phyloP scores from a whole-genome alignment of 2,329 filamentous ascomycete species.

The Diplodia seriata region DNA sequence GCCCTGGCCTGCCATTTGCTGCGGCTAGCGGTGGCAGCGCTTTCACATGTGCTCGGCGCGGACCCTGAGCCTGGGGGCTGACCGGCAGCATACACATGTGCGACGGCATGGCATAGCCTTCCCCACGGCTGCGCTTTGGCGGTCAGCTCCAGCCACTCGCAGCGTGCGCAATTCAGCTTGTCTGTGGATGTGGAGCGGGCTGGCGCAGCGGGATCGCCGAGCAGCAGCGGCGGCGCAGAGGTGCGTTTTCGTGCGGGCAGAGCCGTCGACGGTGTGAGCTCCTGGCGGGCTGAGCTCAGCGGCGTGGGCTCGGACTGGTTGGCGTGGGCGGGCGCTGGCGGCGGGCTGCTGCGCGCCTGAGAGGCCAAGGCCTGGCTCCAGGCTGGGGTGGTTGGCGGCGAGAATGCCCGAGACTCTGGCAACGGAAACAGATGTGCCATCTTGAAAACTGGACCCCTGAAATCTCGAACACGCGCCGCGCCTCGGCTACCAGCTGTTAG shows the following conservation, averaged over 20 bases:
- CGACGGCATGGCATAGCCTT: slow-evolving; percentile 20
- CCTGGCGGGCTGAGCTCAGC: slow-evolving; percentile 13
- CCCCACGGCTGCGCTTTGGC: slow-evolving; percentile 31
- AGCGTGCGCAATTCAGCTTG: slow-evolving; percentile 23
- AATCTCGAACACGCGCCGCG: slow-evolving; percentile 27
- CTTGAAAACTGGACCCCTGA: slow-evolving; percentile 30
- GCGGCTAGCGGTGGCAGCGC: not conserved
- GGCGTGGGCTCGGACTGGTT: not conserved
- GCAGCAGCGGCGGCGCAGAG: not conserved
- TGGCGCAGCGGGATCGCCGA: slow-evolving; percentile 26
- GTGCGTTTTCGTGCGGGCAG: slow-evolving; percentile 17
- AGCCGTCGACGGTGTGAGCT: not conserved
- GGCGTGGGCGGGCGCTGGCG: not conserved
- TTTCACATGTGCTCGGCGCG: slow-evolving; percentile 16
- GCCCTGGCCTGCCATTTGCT: slow-evolving; percentile 1
- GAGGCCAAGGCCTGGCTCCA: not conserved
- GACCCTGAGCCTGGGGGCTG: slow-evolving; percentile 23
- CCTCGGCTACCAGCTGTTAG: slow-evolving; percentile 18
- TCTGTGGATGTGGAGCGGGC: slow-evolving; percentile 15
- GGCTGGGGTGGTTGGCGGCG: slow-evolving; percentile 3
- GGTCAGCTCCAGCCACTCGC: slow-evolving; percentile 31
- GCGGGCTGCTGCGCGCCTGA: slow-evolving; percentile 11
- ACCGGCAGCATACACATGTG: slow-evolving; percentile 12
- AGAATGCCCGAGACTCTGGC: slow-evolving; percentile 9
- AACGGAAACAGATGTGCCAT: slow-evolving; percentile 26